Evolutionary conservation across 2,329 filamentous ascomycete species (phyloP).

Genomic region (Microsporum audouinii): DNA sequence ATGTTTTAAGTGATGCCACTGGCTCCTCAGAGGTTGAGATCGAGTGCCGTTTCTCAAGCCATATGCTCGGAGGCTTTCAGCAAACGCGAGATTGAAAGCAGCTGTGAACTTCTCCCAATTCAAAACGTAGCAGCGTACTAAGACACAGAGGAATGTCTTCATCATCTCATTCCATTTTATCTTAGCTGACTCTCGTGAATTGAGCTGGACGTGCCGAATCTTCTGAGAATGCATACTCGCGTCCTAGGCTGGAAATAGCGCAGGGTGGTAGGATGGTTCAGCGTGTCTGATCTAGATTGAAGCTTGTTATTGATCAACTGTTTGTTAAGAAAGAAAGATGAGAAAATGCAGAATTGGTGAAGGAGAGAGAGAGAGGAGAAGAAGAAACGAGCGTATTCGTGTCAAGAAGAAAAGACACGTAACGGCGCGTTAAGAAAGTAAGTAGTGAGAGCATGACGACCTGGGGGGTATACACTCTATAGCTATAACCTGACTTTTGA

Average conservation of each 20-base stretch:
- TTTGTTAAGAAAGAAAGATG: no score
- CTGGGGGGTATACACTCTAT: no score
- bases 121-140: slow-evolving; percentile 5
- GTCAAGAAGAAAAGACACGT: background rate
- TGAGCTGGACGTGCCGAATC: background rate
- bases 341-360: background rate
- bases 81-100: slow-evolving; percentile 23
- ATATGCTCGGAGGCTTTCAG: slow-evolving; percentile 13
- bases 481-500: no score
- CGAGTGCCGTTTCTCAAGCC: slow-evolving; percentile 15
- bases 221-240: background rate
- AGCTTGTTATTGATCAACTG: no score
- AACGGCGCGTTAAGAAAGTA: background rate
- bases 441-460: background rate
- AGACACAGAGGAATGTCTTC: slow-evolving; percentile 7
- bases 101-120: slow-evolving; percentile 2
- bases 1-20: slow-evolving; percentile 18
- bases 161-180: slow-evolving; percentile 9
- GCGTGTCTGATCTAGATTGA: no score
- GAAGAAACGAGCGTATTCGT: background rate
- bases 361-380: background rate
- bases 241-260: no score
- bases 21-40: slow-evolving; percentile 11
- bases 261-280: no score
- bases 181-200: background rate